These are phyloP conservation scores for Phyllosticta capitalensis DNA, from an alignment of 2,329 filamentous ascomycete species.

Conservation along the genomic window DNA sequence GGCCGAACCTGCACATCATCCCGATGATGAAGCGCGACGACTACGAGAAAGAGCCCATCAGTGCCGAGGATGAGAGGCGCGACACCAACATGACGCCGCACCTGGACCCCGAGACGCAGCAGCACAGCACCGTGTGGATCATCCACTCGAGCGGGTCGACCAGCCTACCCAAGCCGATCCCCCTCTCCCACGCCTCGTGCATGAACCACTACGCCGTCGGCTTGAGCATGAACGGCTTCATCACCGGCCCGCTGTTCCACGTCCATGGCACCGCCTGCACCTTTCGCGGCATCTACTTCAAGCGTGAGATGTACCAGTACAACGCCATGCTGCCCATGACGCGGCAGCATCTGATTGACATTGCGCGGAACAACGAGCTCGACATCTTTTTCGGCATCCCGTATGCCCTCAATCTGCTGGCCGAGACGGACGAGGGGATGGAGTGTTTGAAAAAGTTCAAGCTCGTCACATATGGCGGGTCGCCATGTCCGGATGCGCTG, in stretches of 20 bases:
- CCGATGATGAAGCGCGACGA: constrained; percentile 15
- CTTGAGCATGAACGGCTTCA: constrained; percentile 7
- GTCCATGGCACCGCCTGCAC: constrained; percentile 5
- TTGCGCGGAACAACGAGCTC: constrained; percentile 22
- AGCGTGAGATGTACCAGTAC: constrained; percentile 6
- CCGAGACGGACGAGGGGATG: constrained; percentile 50
- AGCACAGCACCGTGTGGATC: constrained; percentile 29
- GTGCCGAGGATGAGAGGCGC: constrained; percentile 6
- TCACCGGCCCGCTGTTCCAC: constrained; percentile 9
- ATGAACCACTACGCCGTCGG: constrained; percentile 8
- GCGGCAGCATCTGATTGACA: constrained; percentile 20
- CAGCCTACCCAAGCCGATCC: constrained; percentile 55
- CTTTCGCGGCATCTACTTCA: constrained; percentile 4
- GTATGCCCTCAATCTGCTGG: constrained; percentile 55
- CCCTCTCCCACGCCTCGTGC: constrained; percentile 38
- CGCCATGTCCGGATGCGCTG: constrained; percentile 49
- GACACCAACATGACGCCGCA: constrained; percentile 18
- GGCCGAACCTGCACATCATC: constrained; percentile 19
- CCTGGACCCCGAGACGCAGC: constrained; percentile 20
- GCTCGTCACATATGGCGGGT: constrained; percentile 49
- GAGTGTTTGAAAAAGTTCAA: constrained; percentile 37
- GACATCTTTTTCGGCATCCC: constrained; percentile 54
- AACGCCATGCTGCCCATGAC: constrained; percentile 3
- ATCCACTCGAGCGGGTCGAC: constrained; percentile 49
- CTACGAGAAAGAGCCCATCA: constrained; percentile 11